phyloP scores from a whole-genome alignment of 768 basidiomycete genomes.

The Lentinula detonsa region DNA sequence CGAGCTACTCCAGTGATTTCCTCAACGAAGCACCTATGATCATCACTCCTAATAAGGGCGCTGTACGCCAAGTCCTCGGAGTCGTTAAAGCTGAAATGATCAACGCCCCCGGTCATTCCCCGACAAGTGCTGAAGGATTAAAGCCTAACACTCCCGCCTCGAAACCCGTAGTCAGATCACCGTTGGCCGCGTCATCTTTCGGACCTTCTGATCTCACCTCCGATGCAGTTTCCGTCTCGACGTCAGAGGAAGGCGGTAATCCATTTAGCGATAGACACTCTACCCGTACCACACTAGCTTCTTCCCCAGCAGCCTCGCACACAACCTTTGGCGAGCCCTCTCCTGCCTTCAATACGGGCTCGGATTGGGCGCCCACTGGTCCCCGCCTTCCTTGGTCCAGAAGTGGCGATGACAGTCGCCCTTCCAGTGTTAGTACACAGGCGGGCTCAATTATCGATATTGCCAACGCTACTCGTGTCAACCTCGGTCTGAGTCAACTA shows the following conservation, averaged over 20 bases:
- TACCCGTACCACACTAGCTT: conserved; percentile 26
- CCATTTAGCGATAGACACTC: conserved; percentile 66
- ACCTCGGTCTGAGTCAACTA: conserved; percentile 43
- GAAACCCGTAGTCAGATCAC: conserved; percentile 51
- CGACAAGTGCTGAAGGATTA: conserved; percentile 31
- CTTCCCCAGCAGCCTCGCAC: conserved; percentile 27
- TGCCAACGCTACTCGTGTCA: conserved; percentile 62
- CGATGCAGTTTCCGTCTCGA: conserved; percentile 28
- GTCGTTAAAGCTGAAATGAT: conserved; percentile 79
- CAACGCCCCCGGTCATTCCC: conserved; percentile 42
- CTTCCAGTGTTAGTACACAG: conserved; percentile 60
- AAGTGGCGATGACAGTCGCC: conserved; percentile 37
- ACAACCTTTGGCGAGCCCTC: conserved; percentile 31
- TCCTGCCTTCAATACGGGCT: conserved; percentile 18
- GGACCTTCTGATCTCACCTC: conserved; percentile 58
- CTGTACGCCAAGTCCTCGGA: conserved; percentile 67
- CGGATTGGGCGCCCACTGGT: conserved; percentile 31
- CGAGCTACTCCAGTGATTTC: conserved; percentile 74
- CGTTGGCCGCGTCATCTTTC: conserved; percentile 66
- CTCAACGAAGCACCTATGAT: conserved; percentile 79
- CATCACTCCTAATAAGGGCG: conserved; percentile 59
- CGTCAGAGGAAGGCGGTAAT: conserved; percentile 52
- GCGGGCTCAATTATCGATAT: conserved; percentile 55
- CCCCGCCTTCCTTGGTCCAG: conserved; percentile 38
- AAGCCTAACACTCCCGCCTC: conserved; percentile 28